These are phyloP conservation scores for Pythium grandisporangium DNA, from an alignment of 352 stramenopile species.

Conservation along the genomic window DNA sequence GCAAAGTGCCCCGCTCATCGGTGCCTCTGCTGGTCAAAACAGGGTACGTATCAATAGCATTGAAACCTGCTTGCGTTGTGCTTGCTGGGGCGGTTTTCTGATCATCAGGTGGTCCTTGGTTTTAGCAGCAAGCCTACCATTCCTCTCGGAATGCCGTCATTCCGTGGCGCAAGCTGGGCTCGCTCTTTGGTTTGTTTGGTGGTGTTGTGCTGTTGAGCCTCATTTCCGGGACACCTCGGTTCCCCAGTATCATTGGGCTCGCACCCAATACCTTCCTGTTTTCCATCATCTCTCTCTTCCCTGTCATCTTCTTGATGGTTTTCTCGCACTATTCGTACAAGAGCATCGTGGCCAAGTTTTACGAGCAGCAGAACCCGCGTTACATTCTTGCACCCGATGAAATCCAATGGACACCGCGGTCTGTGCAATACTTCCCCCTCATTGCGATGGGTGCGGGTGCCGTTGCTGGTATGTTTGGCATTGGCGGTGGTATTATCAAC, in stretches of 20 bases:
- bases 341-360: constrained; percentile 35
- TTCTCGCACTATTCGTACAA: constrained; percentile 57
- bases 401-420: constrained; percentile 50
- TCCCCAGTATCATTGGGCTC: constrained; percentile 86
- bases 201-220: constrained; percentile 89
- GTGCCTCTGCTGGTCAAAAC: constrained; percentile 5
- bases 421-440: constrained; percentile 80
- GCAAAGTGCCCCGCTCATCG: constrained; percentile 16
- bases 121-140: constrained; percentile 10
- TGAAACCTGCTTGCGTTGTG: no score
- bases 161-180: constrained; percentile 68
- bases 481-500: constrained; percentile 94
- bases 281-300: constrained; percentile 49
- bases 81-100: no score
- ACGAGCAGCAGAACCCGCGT: constrained; percentile 34
- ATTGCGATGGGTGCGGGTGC: constrained; percentile 87
- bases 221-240: constrained; percentile 85
- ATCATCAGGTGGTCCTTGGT: no score
- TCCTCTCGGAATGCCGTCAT: constrained; percentile 38
- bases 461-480: constrained; percentile 92
- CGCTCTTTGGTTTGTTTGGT: constrained; percentile 83
- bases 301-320: constrained; percentile 66
- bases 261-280: constrained; percentile 69
- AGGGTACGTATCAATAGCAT: background rate
- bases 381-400: constrained; percentile 39